Evolutionary conservation across 768 basidiomycete species (phyloP), one percentile per base, ranked within the genome.

Genomic region (Myochromella boudieri): DNA sequence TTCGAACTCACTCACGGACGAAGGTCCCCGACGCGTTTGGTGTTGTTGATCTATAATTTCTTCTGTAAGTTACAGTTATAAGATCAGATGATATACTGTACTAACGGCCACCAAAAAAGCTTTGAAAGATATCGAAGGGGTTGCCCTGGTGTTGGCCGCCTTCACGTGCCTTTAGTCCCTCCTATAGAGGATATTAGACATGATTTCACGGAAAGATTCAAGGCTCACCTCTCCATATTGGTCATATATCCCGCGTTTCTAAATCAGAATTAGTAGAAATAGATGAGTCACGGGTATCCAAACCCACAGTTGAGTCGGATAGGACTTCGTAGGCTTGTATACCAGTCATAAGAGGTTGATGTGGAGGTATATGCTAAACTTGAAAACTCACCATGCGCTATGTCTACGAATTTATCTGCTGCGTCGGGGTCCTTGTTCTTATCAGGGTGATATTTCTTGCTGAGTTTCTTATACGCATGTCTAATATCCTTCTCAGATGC

Each of bases 201-300:
- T 24, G 28, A 11, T n/a, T 44, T 58, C 15, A 57, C 45, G 29
- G 15, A 41, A 17, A n/a, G 42, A 20, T 43, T 20, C n/a, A 15
- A 6, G 21, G 27, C 68, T 51, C 46, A 85, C 86, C 73, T 95
- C 93, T 51, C 95, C 95, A 69, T 94, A 85, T 48, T 85, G 78
- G 65, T 98, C 97, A 66, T 97, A 99, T 52, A 95, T 90, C 70
- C 82, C 77, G 24, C 90, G 85, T 86, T 93, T 95, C 88, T 95
- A 61, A 3, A 49, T 12, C 38, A 18, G 28, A 49, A 49, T 49
- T 33, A 54, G 24, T 25, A 17, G 31, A 22, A 29, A 24, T 18
- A 31, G 31, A 37, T 36, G 21, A 34, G n/a, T n/a, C n/a, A 21
- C n/a, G 25, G n/a, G 28, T 8, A 31, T 26, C 10, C 15, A 29